A percentile compares a stretch with the other conserved stretches of the same genome.
phyloP scores from a whole-genome alignment of 108 stramenopile genomes.

The Heterococcus sp. region DNA sequence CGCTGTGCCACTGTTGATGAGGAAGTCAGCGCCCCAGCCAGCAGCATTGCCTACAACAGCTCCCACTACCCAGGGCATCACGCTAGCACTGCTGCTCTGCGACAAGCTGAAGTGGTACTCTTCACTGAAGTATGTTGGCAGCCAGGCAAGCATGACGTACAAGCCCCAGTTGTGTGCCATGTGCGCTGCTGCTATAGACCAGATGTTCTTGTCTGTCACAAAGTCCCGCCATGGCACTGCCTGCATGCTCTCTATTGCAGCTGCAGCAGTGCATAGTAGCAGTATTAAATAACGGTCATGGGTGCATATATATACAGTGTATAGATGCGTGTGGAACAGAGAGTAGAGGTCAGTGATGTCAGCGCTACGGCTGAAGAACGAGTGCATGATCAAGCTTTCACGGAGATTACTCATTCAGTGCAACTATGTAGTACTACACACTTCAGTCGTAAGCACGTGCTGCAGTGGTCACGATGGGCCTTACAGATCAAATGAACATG shows the following conservation, averaged over 20 bases:
- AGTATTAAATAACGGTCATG: no score
- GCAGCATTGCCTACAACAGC: slow-evolving; percentile 68
- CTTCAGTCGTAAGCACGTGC: no score
- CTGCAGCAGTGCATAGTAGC: no score
- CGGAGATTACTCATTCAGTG: no score
- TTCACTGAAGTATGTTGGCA: slow-evolving; percentile 75
- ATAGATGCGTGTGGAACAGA: no score
- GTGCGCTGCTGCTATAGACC: slow-evolving; percentile 76
- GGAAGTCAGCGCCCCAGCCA: slow-evolving; percentile 67
- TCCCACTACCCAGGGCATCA: slow-evolving; percentile 71
- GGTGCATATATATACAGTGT: no score
- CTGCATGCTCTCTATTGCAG: neutral
- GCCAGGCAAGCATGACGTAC: slow-evolving; percentile 76
- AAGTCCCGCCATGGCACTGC: slow-evolving; percentile 67
- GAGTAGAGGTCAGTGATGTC: no score
- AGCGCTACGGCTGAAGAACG: no score
- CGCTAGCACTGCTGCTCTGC: slow-evolving; percentile 67
- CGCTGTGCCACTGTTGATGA: slow-evolving; percentile 36
- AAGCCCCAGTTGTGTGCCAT: slow-evolving; percentile 82
- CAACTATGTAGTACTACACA: no score
- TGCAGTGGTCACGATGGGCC: no score
- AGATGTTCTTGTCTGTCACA: slow-evolving; percentile 63
- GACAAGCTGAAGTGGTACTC: slow-evolving; percentile 70
- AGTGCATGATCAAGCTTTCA: no score
- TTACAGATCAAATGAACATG: no score